phyloP scores from a whole-genome alignment of 441 rosid species.

The Manihot esculenta region DNA sequence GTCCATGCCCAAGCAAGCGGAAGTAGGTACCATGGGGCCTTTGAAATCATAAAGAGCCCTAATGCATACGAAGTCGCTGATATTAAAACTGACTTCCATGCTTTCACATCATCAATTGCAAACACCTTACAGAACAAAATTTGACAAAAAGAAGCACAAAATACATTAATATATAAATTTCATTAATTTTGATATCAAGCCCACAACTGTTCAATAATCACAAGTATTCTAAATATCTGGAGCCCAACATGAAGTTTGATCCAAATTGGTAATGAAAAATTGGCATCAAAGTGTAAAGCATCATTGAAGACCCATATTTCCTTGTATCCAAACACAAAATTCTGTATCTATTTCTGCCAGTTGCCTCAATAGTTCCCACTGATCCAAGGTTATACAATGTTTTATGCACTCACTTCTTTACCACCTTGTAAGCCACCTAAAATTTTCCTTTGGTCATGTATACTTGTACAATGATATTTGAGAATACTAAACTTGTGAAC shows the following conservation, averaged over 20 bases:
- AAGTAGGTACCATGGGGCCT: constrained; percentile 88
- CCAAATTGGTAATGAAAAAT: too few species aligned
- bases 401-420: neutral
- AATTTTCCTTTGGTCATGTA: too few species aligned
- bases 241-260: too few species aligned
- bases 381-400: neutral
- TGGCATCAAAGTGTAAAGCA: too few species aligned
- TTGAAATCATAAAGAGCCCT: constrained; percentile 82
- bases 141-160: constrained; percentile 6
- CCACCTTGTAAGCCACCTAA: too few species aligned
- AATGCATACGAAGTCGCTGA: constrained; percentile 74
- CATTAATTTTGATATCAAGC: constrained; percentile 6
- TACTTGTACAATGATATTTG: too few species aligned
- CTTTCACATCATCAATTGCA: constrained; percentile 82
- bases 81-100: constrained; percentile 78
- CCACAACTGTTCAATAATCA: neutral
- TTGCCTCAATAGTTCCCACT: too few species aligned
- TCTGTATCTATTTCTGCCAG: too few species aligned
- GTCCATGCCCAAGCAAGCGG: constrained; percentile 98
- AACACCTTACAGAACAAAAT: constrained; percentile 51
- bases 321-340: too few species aligned
- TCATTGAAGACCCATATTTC: too few species aligned
- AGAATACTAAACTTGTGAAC: neutral
- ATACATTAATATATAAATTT: constrained; percentile 13
- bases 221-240: too few species aligned